Evolutionary conservation across 371 early-diverging fungal species (phyloP).

Genomic region (Mucor racemosus): DNA sequence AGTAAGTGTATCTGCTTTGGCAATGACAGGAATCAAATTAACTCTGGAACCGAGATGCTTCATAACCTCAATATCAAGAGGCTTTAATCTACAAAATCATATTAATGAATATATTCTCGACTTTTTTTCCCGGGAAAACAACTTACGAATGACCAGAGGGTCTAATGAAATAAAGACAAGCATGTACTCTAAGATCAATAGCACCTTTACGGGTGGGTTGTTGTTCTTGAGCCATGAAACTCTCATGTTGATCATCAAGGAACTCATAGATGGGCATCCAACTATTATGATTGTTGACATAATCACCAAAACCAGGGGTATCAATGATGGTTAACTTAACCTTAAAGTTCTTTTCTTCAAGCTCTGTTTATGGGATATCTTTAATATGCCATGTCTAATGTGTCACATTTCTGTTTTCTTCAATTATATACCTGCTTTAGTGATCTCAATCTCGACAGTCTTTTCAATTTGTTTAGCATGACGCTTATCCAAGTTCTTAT

Average conservation of each 20-base stretch:
- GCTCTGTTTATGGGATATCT: conserved; percentile 17
- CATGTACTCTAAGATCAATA: conserved; percentile 79
- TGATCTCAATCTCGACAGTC: conserved; percentile 73
- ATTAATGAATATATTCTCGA: not conserved
- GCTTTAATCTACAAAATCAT: conserved; percentile 63
- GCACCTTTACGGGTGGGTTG: conserved; percentile 54
- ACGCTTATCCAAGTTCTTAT: conserved; percentile 54
- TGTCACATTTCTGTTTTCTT: not conserved
- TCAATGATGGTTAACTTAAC: conserved; percentile 90
- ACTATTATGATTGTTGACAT: conserved; percentile 69
- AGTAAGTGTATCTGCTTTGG: conserved; percentile 73
- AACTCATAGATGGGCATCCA: conserved; percentile 75
- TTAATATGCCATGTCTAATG: not conserved
- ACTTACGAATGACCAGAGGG: conserved; percentile 81
- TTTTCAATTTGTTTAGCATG: conserved; percentile 62
- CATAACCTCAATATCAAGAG: conserved; percentile 93
- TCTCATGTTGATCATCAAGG: conserved; percentile 93
- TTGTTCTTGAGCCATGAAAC: conserved; percentile 76
- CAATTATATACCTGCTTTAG: conserved; percentile 58
- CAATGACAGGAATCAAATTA: conserved; percentile 88
- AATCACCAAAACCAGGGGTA: conserved; percentile 90
- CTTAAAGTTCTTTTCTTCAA: conserved; percentile 65
- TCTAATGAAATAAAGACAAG: conserved; percentile 91
- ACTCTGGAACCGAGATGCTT: conserved; percentile 77
- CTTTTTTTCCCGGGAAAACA: not conserved